Conservation (phyloP, 345 rosid species). For the Acer campestre region DNA sequence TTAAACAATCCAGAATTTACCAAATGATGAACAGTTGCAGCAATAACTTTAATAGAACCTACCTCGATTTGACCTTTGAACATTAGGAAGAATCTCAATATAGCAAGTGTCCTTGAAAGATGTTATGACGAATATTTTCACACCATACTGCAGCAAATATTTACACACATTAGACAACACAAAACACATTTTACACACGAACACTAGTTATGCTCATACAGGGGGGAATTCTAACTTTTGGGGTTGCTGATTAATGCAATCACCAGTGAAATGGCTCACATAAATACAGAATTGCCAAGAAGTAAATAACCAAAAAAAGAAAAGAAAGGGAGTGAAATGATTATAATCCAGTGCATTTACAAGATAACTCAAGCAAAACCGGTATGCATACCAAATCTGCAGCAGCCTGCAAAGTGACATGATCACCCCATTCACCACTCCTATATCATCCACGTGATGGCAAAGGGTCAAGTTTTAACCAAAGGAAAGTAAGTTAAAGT, state of each 20-base stretch:
- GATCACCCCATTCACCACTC: slow-evolving; percentile 64
- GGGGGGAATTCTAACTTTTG: not conserved
- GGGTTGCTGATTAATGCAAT: not conserved
- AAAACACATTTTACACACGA: not conserved
- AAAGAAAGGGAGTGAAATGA: slow-evolving; percentile 2
- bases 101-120: slow-evolving; percentile 71
- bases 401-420: slow-evolving; percentile 58
- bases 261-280: not conserved
- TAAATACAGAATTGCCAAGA: not conserved
- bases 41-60: slow-evolving; percentile 1
- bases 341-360: not conserved
- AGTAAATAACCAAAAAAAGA: not conserved
- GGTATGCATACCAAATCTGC: slow-evolving; percentile 46
- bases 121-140: slow-evolving; percentile 60
- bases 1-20: not conserved
- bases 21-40: not conserved
- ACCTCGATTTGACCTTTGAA: slow-evolving; percentile 56
- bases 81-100: slow-evolving; percentile 58
- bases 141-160: slow-evolving; percentile 54
- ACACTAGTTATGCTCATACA: not conserved
- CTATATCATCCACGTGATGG: slow-evolving; percentile 30
- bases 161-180: slow-evolving; percentile 22
- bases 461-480: slow-evolving; percentile 23
- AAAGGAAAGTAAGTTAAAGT: slow-evolving; percentile 8
- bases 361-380: not conserved